Conservation (phyloP, 768 basidiomycete genomes). For the Suillus subalutaceus region DNA sequence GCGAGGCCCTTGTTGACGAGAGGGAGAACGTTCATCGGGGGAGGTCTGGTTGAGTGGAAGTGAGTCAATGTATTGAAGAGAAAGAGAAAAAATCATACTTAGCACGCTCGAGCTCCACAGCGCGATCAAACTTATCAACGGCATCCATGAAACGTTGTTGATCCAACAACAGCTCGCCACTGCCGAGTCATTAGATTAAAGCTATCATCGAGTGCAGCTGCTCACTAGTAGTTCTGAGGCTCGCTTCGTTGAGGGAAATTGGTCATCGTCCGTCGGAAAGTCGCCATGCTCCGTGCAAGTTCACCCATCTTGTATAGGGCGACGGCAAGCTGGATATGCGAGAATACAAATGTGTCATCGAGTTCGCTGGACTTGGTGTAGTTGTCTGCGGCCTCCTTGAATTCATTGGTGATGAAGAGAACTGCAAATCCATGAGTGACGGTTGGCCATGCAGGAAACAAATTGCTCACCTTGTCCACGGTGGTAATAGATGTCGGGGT, state of each 20-base stretch:
- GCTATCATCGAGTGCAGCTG: slow-evolving; percentile 11
- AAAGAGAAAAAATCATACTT: slow-evolving; percentile 48
- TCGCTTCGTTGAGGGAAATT: slow-evolving; percentile 87
- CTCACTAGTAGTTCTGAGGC: slow-evolving; percentile 93
- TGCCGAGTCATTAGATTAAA: slow-evolving; percentile 30
- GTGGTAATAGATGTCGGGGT: slow-evolving; percentile 98
- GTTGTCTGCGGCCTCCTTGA: slow-evolving; percentile 81
- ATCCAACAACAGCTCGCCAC: slow-evolving; percentile 93
- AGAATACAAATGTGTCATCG: slow-evolving; percentile 91
- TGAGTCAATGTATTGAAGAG: background rate
- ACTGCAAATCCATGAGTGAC: slow-evolving; percentile 46
- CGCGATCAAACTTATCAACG: slow-evolving; percentile 89
- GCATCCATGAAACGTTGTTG: slow-evolving; percentile 87
- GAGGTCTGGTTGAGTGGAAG: slow-evolving; percentile 31
- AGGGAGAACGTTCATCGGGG: slow-evolving; percentile 82
- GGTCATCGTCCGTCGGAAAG: slow-evolving; percentile 83
- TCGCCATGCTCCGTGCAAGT: slow-evolving; percentile 81
- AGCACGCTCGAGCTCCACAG: slow-evolving; percentile 83
- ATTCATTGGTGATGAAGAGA: slow-evolving; percentile 94
- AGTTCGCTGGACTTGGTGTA: slow-evolving; percentile 89
- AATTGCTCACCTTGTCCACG: slow-evolving; percentile 80
- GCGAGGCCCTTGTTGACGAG: slow-evolving; percentile 98
- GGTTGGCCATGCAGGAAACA: background rate
- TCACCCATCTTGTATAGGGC: slow-evolving; percentile 93
- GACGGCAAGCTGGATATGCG: slow-evolving; percentile 95